A percentile compares a stretch with the other conserved stretches of the same genome.
Evolutionary conservation across 1,139 yeast genomes (phyloP).

Genomic region (Ogataea hybrid): DNA sequence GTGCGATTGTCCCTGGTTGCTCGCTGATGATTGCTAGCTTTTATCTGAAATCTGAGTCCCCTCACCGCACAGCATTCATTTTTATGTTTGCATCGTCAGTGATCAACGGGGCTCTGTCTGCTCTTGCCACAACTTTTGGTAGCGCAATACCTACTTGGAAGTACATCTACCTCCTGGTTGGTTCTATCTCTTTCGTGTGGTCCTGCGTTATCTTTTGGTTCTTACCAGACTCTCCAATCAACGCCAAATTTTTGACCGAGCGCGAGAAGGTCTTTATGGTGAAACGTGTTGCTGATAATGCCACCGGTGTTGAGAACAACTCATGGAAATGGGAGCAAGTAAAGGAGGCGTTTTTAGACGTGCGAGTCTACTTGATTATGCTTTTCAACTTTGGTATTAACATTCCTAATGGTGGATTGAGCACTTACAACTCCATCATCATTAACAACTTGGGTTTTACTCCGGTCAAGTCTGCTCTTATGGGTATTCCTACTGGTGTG

Average conservation of each 20-base stretch:
- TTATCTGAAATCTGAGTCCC: constrained; percentile 33
- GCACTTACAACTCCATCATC: constrained; percentile 37
- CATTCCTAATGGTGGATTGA: constrained; percentile 37
- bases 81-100: constrained; percentile 34
- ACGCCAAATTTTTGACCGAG: constrained; percentile 38
- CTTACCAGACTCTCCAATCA: constrained; percentile 45
- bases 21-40: constrained; percentile 40
- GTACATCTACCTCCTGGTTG: constrained; percentile 35
- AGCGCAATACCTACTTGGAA: constrained; percentile 34
- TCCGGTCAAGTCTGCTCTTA: constrained; percentile 28
- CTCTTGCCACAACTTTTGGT: constrained; percentile 35
- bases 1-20: constrained; percentile 46
- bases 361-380: constrained; percentile 32
- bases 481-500: constrained; percentile 25
- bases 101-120: constrained; percentile 35
- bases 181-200: constrained; percentile 33
- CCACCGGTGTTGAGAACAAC: constrained; percentile 33
- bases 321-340: constrained; percentile 34
- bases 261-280: constrained; percentile 35
- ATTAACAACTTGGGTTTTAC: constrained; percentile 24
- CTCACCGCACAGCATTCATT: constrained; percentile 25
- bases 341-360: constrained; percentile 32
- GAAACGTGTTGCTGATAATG: constrained; percentile 35
- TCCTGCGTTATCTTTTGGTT: constrained; percentile 25
- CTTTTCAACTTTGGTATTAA: constrained; percentile 33